phyloP scores from a whole-genome alignment of 2,329 filamentous ascomycete genomes.

The Ophiosphaerella narmari region DNA sequence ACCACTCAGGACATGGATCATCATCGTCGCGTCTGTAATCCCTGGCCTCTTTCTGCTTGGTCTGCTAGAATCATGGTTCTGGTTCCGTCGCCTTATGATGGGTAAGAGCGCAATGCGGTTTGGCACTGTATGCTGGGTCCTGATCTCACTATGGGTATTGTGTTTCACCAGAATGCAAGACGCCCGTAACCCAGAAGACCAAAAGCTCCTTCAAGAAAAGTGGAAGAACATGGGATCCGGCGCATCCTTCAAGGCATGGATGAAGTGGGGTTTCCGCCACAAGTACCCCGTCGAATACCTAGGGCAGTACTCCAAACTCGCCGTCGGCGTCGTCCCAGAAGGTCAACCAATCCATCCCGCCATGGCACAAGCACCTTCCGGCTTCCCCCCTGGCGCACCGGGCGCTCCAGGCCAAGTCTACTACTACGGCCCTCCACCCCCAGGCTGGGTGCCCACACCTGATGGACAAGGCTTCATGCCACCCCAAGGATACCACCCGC shows the following conservation, averaged over 20 bases:
- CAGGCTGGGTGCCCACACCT: slow-evolving; percentile 22
- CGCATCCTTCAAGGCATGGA: slow-evolving; percentile 39
- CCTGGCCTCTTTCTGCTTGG: slow-evolving; percentile 38
- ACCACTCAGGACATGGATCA: slow-evolving; percentile 29
- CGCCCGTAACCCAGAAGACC: slow-evolving; percentile 35
- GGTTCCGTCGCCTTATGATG: slow-evolving; percentile 43
- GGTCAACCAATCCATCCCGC: slow-evolving; percentile 28
- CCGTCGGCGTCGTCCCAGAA: slow-evolving; percentile 34
- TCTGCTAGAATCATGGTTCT: slow-evolving; percentile 39
- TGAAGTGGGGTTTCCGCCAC: slow-evolving; percentile 38
- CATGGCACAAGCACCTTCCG: slow-evolving; percentile 25
- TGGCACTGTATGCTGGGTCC: slow-evolving; percentile 39
- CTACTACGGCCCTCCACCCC: slow-evolving; percentile 30
- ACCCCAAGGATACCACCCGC: slow-evolving; percentile 21
- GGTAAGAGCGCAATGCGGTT: slow-evolving; percentile 36
- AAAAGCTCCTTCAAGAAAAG: slow-evolving; percentile 32
- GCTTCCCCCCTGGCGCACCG: slow-evolving; percentile 10
- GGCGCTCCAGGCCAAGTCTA: slow-evolving; percentile 24
- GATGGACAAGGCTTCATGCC: slow-evolving; percentile 24
- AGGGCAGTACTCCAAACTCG: slow-evolving; percentile 34
- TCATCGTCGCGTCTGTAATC: slow-evolving; percentile 33
- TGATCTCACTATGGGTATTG: slow-evolving; percentile 34
- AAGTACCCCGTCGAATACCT: slow-evolving; percentile 35
- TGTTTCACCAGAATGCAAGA: slow-evolving; percentile 42
- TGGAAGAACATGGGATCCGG: slow-evolving; percentile 35